These are phyloP conservation scores for Aspergillus sergii DNA, from an alignment of 2,329 filamentous ascomycete species.

Conservation along the genomic window DNA sequence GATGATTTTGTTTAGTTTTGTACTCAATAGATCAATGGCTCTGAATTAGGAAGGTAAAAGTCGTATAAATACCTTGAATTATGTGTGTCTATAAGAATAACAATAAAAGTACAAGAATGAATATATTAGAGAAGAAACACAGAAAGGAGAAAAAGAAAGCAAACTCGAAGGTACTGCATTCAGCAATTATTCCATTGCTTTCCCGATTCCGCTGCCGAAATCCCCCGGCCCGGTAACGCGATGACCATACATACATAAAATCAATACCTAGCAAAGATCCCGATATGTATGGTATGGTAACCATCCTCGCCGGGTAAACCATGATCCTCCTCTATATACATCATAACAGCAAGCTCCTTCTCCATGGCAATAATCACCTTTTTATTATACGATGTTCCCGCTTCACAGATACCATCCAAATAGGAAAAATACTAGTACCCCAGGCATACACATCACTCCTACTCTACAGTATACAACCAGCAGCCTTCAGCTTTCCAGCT, in stretches of 20 bases:
- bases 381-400: slow-evolving; percentile 30
- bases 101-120: slow-evolving; percentile 1
- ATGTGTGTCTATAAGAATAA: neutral
- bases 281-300: slow-evolving; percentile 19
- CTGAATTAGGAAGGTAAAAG: neutral
- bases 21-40: slow-evolving; percentile 2
- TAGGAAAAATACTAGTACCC: slow-evolving; percentile 37
- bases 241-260: neutral
- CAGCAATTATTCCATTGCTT: slow-evolving; percentile 9
- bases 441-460: slow-evolving; percentile 32
- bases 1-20: slow-evolving; percentile 7
- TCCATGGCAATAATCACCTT: slow-evolving; percentile 33
- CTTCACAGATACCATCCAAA: slow-evolving; percentile 36
- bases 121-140: neutral
- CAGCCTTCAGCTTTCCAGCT: slow-evolving; percentile 39
- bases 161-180: neutral
- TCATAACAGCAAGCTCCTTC: slow-evolving; percentile 22
- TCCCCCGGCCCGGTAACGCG: slow-evolving; percentile 27
- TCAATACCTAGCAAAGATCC: no score
- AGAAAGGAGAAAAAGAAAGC: slow-evolving; percentile 1
- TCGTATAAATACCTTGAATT: neutral
- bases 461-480: slow-evolving; percentile 31
- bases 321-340: slow-evolving; percentile 16
- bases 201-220: slow-evolving; percentile 29
- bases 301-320: slow-evolving; percentile 18